Evolutionary conservation across 1,139 yeast genomes (phyloP).

Genomic region (Candida mesenterica): DNA sequence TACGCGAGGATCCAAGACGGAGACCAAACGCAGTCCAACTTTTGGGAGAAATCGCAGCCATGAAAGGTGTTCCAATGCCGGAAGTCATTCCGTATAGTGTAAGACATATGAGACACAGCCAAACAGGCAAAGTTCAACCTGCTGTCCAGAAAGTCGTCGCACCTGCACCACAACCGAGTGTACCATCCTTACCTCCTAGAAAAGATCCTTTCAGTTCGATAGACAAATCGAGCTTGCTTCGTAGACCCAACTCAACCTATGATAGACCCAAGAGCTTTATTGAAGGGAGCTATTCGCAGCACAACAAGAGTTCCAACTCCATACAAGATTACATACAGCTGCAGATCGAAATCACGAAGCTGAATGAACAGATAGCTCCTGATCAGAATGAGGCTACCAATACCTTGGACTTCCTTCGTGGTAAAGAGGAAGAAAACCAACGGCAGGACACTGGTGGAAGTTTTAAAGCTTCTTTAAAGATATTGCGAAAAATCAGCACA

Average conservation of each 20-base stretch:
- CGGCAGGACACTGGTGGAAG: constrained; percentile 47
- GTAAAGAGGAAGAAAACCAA: constrained; percentile 35
- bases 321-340: constrained; percentile 36
- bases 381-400: constrained; percentile 14
- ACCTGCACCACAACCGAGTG: background rate
- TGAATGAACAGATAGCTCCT: constrained; percentile 2
- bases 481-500: constrained; percentile 41
- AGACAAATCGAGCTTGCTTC: constrained; percentile 32
- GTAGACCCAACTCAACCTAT: constrained; percentile 23
- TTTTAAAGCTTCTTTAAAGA: constrained; percentile 36
- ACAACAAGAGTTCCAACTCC: constrained; percentile 20
- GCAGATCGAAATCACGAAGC: constrained; percentile 21
- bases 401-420: constrained; percentile 57
- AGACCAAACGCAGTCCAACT: constrained; percentile 76
- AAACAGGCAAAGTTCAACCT: background rate
- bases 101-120: constrained; percentile 9
- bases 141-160: background rate
- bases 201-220: constrained; percentile 41
- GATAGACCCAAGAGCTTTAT: constrained; percentile 13
- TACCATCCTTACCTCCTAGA: constrained; percentile 1
- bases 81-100: constrained; percentile 42
- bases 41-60: constrained; percentile 62
- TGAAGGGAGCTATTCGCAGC: background rate
- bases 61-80: constrained; percentile 59
- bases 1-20: constrained; percentile 65